Evolutionary conservation across 164 flowering plant species (phyloP), one percentile per base, ranked within the genome.

Genomic region (Magnolia officinalis): DNA sequence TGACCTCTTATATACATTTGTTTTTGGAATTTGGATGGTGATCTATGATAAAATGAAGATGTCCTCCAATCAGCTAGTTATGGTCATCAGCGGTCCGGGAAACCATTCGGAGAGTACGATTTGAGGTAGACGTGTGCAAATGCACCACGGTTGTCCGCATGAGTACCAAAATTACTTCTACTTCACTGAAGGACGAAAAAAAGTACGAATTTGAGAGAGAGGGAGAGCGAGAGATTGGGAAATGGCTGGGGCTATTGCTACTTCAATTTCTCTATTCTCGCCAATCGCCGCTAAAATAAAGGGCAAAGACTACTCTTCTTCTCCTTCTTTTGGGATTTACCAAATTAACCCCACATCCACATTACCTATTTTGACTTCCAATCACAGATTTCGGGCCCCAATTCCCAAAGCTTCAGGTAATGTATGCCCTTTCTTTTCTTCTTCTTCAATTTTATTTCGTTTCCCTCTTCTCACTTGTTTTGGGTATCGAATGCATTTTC

Each of bases 321-420:
- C 61, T 55, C 8, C 61, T 10, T 9, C 70, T 26, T 45, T 21
- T 19, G 18, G 50, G 26, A 37, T 37, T 1, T 72, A 50, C 75
- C 81, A 37, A 52, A 52, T 6, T 63, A 79, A 69, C 75, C 74
- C 85, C 70, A 26, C 80, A 74, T 51, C 74, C 63, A 51, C 78
- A 3, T 26, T 65, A 23, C 50, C 26, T 51, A 18, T 20, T 74
- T 64, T 70, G 18, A 37, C 77, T 71, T 66, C 74, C 75, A 78
- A 70, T 37, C 7, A 52, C 63, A 72, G n/a, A 55, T 49, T 10
- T 52, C 31, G 74, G 26, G 19, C 45, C 21, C 29, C 63, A 26
- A 51, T 52, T 21, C 13, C 19, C 61, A 72, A 21, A 49, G 61
- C 69, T 45, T 14, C 74, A 50, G 63, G 61, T 45, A 59, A 70